These are phyloP conservation scores for Westerdykella sp. DNA, from an alignment of 2,329 filamentous ascomycete species.

Conservation along the genomic window DNA sequence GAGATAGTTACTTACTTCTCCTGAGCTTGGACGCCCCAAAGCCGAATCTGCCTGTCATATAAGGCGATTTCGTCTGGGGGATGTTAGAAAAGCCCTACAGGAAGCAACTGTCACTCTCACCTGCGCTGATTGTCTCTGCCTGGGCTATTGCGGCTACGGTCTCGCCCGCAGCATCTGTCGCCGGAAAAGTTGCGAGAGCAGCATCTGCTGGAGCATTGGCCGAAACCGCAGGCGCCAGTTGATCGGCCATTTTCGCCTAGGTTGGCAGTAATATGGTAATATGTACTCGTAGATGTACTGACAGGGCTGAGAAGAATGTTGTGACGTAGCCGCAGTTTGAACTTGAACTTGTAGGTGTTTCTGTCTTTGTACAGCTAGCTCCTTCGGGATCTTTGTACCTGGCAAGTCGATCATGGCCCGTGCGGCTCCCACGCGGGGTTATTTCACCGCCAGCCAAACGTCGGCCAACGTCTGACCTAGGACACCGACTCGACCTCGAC, in stretches of 20 bases:
- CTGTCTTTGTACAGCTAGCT: too few species aligned
- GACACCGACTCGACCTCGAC: slow-evolving; percentile 2
- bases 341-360: too few species aligned
- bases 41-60: slow-evolving; percentile 92
- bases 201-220: slow-evolving; percentile 3
- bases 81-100: background rate
- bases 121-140: slow-evolving; percentile 39
- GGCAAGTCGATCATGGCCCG: too few species aligned
- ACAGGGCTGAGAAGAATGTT: too few species aligned
- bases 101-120: slow-evolving; percentile 10
- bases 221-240: slow-evolving; percentile 1
- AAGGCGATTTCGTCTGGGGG: slow-evolving; percentile 82
- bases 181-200: slow-evolving; percentile 12
- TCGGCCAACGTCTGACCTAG: background rate
- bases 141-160: slow-evolving; percentile 35
- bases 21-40: slow-evolving; percentile 95
- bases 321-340: too few species aligned
- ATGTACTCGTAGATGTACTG: too few species aligned
- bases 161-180: slow-evolving; percentile 31
- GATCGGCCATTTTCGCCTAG: slow-evolving; percentile 13
- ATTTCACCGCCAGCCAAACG: too few species aligned
- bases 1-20: slow-evolving; percentile 49
- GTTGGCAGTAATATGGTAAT: too few species aligned
- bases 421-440: too few species aligned
- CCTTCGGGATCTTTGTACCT: too few species aligned